These are phyloP conservation scores for Wickerhamomyces sp. DNA, from an alignment of 1,139 yeast species.

Conservation along the genomic window DNA sequence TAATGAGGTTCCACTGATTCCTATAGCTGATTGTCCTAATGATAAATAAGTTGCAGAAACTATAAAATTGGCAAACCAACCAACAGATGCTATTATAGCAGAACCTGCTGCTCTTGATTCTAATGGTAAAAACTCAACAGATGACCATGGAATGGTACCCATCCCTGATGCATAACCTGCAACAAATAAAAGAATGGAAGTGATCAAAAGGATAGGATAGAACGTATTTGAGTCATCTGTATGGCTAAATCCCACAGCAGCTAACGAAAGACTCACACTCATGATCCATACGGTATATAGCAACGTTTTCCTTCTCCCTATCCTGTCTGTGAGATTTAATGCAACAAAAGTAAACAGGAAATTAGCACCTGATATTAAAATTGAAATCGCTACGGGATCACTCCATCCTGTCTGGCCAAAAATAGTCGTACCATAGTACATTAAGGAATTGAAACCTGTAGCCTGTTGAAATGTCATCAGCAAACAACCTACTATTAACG, in stretches of 20 bases:
- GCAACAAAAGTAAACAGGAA: constrained; percentile 64
- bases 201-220: constrained; percentile 24
- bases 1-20: constrained; percentile 33
- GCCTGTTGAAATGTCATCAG: constrained; percentile 72
- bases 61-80: constrained; percentile 40
- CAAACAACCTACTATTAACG: constrained; percentile 62
- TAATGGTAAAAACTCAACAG: constrained; percentile 42
- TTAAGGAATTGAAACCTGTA: constrained; percentile 72
- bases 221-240: neutral
- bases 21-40: constrained; percentile 26
- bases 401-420: constrained; percentile 56
- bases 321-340: constrained; percentile 48
- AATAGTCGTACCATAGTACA: constrained; percentile 69
- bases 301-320: constrained; percentile 61
- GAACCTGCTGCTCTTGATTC: constrained; percentile 41
- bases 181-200: constrained; percentile 35
- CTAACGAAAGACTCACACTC: constrained; percentile 30
- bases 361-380: constrained; percentile 62
- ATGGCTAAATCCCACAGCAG: constrained; percentile 13
- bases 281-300: constrained; percentile 45
- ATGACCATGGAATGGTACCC: constrained; percentile 46
- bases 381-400: constrained; percentile 60
- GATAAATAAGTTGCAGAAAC: constrained; percentile 38
- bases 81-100: constrained; percentile 38
- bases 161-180: constrained; percentile 42